Evolutionary conservation across 2,329 filamentous ascomycete species (phyloP).

Genomic region (Dactylonectria estremocensis): DNA sequence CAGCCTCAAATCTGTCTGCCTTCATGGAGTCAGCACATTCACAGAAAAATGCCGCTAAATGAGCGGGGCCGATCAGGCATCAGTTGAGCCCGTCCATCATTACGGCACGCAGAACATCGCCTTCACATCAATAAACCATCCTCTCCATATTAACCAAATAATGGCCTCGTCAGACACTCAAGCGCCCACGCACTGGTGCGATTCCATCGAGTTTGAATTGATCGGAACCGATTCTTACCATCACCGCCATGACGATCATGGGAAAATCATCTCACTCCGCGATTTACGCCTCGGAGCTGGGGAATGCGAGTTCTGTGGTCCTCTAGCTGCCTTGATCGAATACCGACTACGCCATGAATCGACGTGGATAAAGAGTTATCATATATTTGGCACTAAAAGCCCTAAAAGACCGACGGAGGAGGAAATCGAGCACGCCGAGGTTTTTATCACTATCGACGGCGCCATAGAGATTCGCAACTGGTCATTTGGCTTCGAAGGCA

Average conservation of each 20-base stretch:
- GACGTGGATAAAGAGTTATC: no score
- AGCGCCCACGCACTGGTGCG: neutral
- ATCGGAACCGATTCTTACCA: neutral
- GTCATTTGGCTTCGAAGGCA: neutral
- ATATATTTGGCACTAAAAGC: no score
- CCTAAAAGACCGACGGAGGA: neutral
- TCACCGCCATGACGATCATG: neutral
- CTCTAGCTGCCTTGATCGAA: neutral
- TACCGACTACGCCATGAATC: neutral
- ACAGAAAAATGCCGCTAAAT: no score
- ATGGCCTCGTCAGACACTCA: no score
- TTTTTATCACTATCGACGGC: neutral
- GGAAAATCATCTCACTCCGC: neutral
- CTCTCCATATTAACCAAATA: no score
- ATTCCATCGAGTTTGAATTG: constrained; percentile 7
- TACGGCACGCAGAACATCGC: no score
- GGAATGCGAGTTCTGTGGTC: constrained; percentile 4
- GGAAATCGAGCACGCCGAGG: neutral
- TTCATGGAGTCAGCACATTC: no score
- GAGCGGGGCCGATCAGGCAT: no score
- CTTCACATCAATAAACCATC: no score
- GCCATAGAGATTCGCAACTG: neutral
- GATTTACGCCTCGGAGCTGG: neutral
- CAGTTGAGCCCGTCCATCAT: no score
- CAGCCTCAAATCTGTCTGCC: no score